Evolutionary conservation across 306 rosid species (phyloP), one percentile per base, ranked within the genome.

Genomic region (Casuarina cunninghamiana): DNA sequence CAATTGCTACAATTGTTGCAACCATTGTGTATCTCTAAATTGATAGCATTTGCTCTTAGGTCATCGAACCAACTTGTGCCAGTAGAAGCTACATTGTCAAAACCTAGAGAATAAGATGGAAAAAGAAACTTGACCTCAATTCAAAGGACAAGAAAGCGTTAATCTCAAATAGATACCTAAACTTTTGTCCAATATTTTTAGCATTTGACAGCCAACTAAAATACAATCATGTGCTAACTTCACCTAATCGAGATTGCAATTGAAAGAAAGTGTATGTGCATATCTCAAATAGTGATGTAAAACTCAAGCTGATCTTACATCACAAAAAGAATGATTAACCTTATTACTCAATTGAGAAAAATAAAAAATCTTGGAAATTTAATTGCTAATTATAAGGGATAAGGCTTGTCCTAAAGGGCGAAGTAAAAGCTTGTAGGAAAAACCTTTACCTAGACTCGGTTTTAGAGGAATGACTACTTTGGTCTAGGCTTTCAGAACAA

Each of bases 21-120:
- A 94, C 97, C 80, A 94, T 92, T 45, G 91, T 95, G 61, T 92
- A 94, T 85, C 98, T 94, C 98, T 97, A 94, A 80, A 94, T 75
- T 26, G 98, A 94, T 70, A 94, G 84, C 98, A 94, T 94, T 87
- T 90, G 89, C 82, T 94, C 97, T 74, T 97, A 95, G 6, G 93
- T 66, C 53, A 94, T 93, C 13, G 92, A 80, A 53, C 98, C 97
- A 49, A 90, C 86, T 84, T 94, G 97, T 78, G 97, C 97, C 48
- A 92, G 85, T 48, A 94, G 89, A 39, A 94, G 2, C 79, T 94
- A 95, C 76, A 92, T 91, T 3, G 92, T 94, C 41, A 97, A 97
- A 57, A 94, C 93, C 97, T 94, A 83, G 57, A 69, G 32, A 87
- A 79, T 2, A 53, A 75, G 67, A 78, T 54, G 53, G 78, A 53